Evolutionary conservation across 1,284 basidiomycete species (phyloP).

Genomic region (Puccinia sorghi): DNA sequence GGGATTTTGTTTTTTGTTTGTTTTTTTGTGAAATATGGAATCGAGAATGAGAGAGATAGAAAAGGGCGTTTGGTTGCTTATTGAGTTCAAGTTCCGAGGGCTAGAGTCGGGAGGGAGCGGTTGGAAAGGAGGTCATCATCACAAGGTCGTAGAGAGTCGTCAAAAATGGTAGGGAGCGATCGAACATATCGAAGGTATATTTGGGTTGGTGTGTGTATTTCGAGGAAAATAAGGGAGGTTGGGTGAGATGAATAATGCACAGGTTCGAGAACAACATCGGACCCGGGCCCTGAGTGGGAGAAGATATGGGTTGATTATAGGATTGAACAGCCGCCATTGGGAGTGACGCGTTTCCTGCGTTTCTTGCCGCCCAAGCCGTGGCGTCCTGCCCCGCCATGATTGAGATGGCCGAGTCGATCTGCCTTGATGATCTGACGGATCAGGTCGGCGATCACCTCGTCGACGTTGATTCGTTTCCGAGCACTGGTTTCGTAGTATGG

Average conservation of each 20-base stretch:
- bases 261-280: too few species aligned
- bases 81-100: not conserved
- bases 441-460: slow-evolving; percentile 75
- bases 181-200: not conserved
- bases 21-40: not conserved
- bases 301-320: slow-evolving; percentile 7
- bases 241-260: too few species aligned
- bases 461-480: slow-evolving; percentile 75
- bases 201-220: not conserved
- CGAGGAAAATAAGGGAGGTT: not conserved
- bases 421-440: slow-evolving; percentile 67
- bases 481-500: slow-evolving; percentile 83
- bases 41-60: not conserved
- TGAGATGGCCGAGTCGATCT: slow-evolving; percentile 41
- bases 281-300: too few species aligned
- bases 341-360: slow-evolving; percentile 35
- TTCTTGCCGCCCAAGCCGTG: slow-evolving; percentile 35
- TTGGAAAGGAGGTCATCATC: not conserved
- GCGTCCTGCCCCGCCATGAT: slow-evolving; percentile 11
- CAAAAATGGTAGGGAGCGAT: not conserved
- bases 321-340: slow-evolving; percentile 40
- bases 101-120: not conserved
- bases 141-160: not conserved
- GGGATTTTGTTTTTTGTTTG: not conserved
- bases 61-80: too few species aligned